Evolutionary conservation across 495 filamentous ascomycete species (phyloP).

Genomic region (Neohortaea acidophila): DNA sequence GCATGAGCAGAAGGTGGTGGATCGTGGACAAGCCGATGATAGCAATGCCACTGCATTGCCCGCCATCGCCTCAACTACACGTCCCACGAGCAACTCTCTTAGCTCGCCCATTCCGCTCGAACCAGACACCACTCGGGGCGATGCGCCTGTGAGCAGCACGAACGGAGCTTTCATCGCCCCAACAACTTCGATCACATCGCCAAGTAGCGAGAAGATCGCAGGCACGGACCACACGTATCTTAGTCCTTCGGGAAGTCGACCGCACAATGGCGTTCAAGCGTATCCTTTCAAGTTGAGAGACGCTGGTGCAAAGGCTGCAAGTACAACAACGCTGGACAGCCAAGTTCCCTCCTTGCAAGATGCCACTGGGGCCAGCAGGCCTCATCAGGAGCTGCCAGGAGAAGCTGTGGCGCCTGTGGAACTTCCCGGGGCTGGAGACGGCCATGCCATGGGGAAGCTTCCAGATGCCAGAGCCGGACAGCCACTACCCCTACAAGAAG

Average conservation of each 20-base stretch:
- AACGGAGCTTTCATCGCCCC: not conserved
- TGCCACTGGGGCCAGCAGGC: not conserved
- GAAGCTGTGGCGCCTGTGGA: not conserved
- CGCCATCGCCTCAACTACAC: no score
- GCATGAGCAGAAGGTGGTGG: no score
- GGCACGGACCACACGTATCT: conserved; percentile 13
- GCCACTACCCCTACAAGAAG: not conserved
- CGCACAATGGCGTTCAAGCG: conserved; percentile 10
- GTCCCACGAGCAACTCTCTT: no score
- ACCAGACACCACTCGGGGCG: no score
- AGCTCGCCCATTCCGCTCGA: no score
- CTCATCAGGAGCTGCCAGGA: not conserved
- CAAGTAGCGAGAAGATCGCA: conserved; percentile 3
- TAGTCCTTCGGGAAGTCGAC: conserved; percentile 6
- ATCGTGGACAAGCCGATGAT: not conserved
- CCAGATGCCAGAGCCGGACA: not conserved
- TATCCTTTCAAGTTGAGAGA: conserved; percentile 12
- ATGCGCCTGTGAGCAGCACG: no score
- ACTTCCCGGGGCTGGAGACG: no score
- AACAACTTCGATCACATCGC: conserved; percentile 1
- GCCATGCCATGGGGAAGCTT: no score
- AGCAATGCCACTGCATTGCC: no score
- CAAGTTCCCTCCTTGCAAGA: no score
- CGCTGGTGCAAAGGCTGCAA: not conserved
- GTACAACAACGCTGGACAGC: conserved; percentile 10